Conservation (phyloP, 2,329 filamentous ascomycete genomes). For the Exophiala aquamarina region DNA sequence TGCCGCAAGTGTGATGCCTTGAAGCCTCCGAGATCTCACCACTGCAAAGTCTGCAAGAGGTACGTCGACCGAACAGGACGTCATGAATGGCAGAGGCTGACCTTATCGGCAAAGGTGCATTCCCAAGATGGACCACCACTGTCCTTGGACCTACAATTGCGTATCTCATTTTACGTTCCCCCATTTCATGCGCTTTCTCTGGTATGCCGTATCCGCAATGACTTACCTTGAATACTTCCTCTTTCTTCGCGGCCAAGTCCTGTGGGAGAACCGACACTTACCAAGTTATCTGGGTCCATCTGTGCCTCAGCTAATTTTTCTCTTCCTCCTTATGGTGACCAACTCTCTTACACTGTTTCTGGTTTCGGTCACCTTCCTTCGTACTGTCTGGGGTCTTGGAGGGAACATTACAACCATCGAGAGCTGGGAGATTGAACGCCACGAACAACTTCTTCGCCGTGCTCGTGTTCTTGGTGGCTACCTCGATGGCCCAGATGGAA, state of each 20-base stretch:
- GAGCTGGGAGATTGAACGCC: conserved; percentile 58
- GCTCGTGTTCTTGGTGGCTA: conserved; percentile 56
- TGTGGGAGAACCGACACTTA: conserved; percentile 57
- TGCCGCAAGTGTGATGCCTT: conserved; percentile 61
- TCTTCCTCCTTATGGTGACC: conserved; percentile 54
- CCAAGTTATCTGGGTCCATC: conserved; percentile 63
- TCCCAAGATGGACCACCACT: conserved; percentile 67
- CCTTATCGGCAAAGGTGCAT: conserved; percentile 50
- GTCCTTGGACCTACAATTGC: conserved; percentile 66
- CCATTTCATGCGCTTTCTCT: conserved; percentile 64
- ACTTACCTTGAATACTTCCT: conserved; percentile 56
- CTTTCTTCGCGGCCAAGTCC: conserved; percentile 48
- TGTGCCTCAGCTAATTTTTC: conserved; percentile 50
- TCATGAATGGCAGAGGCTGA: background rate
- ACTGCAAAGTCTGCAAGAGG: conserved; percentile 64
- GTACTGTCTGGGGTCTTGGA: conserved; percentile 55
- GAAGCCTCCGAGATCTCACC: conserved; percentile 64
- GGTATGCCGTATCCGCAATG: conserved; percentile 60
- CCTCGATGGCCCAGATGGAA: conserved; percentile 58
- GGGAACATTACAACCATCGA: conserved; percentile 65
- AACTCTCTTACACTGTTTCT: conserved; percentile 61
- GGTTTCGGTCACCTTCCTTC: conserved; percentile 54
- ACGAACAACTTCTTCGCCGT: conserved; percentile 46
- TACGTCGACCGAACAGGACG: conserved; percentile 29
- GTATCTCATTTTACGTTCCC: conserved; percentile 66